Percentiles rank a stretch among this genome's conserved stretches.
These are phyloP conservation scores for Aspergillus novoparasiticus DNA, from an alignment of 2,329 filamentous ascomycete species.

Conservation along the genomic window DNA sequence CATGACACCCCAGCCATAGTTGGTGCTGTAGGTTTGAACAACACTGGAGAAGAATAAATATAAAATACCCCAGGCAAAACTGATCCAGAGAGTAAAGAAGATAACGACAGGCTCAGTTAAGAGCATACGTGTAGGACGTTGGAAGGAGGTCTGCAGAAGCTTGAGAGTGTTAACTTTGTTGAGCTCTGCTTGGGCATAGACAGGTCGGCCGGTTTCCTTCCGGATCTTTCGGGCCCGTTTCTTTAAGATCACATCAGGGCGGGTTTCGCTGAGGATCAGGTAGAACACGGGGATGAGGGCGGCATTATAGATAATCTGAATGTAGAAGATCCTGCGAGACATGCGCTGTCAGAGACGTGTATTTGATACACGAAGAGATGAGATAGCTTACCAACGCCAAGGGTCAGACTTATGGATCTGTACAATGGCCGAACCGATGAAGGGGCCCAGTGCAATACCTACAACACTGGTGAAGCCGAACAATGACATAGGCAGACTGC, in stretches of 20 bases:
- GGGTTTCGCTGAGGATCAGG: slow-evolving; percentile 35
- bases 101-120: slow-evolving; percentile 11
- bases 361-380: not conserved
- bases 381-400: slow-evolving; percentile 44
- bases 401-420: slow-evolving; percentile 34
- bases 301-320: slow-evolving; percentile 49
- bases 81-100: slow-evolving; percentile 11
- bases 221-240: not conserved
- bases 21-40: slow-evolving; percentile 13
- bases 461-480: slow-evolving; percentile 49
- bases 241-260: not conserved
- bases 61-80: slow-evolving; percentile 16
- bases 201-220: not conserved
- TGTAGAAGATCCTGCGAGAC: slow-evolving; percentile 45
- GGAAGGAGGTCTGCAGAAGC: slow-evolving; percentile 7
- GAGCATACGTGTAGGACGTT: slow-evolving; percentile 15
- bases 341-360: not conserved
- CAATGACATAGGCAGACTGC: slow-evolving; percentile 47
- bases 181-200: not conserved
- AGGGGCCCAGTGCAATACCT: slow-evolving; percentile 49
- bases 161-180: not conserved
- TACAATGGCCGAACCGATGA: slow-evolving; percentile 45
- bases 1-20: slow-evolving; percentile 10
- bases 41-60: slow-evolving; percentile 21
- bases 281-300: slow-evolving; percentile 45